Base-by-base conservation (phyloP, 164 flowering plant species). In the Aristolochia californica region DNA sequence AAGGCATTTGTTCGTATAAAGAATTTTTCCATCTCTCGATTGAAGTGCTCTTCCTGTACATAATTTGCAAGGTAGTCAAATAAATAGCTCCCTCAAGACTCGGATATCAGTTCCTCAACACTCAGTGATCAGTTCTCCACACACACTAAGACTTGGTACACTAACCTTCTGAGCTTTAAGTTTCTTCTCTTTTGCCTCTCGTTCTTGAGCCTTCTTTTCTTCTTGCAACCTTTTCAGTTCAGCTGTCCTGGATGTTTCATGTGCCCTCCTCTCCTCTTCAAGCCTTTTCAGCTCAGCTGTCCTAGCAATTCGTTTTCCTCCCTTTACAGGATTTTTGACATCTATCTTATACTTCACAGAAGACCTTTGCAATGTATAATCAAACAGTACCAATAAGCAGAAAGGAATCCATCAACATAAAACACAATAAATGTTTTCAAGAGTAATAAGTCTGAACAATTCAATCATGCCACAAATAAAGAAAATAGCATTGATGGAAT, bases 41-140 rank as follows among this genome's bases (percentile, higher is more conserved):
- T 43, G 22, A 64, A 58, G 22, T 28, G 23, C 26, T 64, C 57
- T 26, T 64, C 57, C 68, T 64, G 68, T 58, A 43, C 58, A 25
- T 44, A 17, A 24, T 23, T 34, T 34, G 40, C 5, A 63, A 20
- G 21, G 5, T 13, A 14, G 45, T 30, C 47, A 60, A 22, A 52
- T 25, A 12, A 54, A 24, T 22, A 13, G 54, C 16, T 23, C 18
- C 43, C 17, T 27, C n/a, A n/a, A n/a, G n/a, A n/a, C n/a, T n/a
- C n/a, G n/a, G n/a, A n/a, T n/a, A n/a, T n/a, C n/a, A n/a, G n/a
- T n/a, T n/a, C n/a, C n/a, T n/a, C 26, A 54, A 28, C 16, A 17
- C 4, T 23, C 13, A 5, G 54, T 5, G 27, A 50, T 50, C 26
- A 22, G 13, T 23, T 5, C 27, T 50, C 27, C 22, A 11, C 20